A percentile compares a stretch with the other conserved stretches of the same genome.
Conservation (phyloP, 2,329 filamentous ascomycete species). For the Calonectria pauciramosa region DNA sequence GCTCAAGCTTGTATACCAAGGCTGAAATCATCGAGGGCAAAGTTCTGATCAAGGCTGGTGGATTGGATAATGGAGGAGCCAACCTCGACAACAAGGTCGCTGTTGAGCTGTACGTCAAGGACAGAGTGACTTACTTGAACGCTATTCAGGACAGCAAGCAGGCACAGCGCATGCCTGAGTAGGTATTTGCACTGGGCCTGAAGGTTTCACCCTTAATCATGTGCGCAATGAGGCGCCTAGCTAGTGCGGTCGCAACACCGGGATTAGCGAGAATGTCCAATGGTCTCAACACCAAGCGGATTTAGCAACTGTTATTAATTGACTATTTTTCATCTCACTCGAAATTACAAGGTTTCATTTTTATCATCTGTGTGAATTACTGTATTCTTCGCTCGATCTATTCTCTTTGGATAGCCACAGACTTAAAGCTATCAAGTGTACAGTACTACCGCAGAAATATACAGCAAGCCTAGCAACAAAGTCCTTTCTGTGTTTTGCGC, state of each 20-base stretch:
- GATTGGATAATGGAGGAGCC: slow-evolving; percentile 62
- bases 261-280: background rate
- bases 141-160: slow-evolving; percentile 62
- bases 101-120: slow-evolving; percentile 67
- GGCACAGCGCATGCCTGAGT: slow-evolving; percentile 43
- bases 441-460: too few relatives aligned
- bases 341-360: too few relatives aligned
- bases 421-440: too few relatives aligned
- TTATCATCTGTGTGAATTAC: too few relatives aligned
- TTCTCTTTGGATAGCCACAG: background rate
- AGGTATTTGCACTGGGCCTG: background rate
- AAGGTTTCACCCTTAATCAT: background rate
- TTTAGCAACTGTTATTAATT: background rate
- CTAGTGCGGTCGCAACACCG: background rate
- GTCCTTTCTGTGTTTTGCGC: background rate
- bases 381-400: too few relatives aligned
- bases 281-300: background rate
- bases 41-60: slow-evolving; percentile 64
- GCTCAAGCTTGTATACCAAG: slow-evolving; percentile 65
- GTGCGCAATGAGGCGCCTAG: background rate
- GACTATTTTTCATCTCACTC: too few relatives aligned
- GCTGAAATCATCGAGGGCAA: slow-evolving; percentile 66
- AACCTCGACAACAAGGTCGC: slow-evolving; percentile 57
- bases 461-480: too few relatives aligned
- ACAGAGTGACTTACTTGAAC: slow-evolving; percentile 60